phyloP scores from a whole-genome alignment of 352 stramenopile species.

The Phytopythium montanum region DNA sequence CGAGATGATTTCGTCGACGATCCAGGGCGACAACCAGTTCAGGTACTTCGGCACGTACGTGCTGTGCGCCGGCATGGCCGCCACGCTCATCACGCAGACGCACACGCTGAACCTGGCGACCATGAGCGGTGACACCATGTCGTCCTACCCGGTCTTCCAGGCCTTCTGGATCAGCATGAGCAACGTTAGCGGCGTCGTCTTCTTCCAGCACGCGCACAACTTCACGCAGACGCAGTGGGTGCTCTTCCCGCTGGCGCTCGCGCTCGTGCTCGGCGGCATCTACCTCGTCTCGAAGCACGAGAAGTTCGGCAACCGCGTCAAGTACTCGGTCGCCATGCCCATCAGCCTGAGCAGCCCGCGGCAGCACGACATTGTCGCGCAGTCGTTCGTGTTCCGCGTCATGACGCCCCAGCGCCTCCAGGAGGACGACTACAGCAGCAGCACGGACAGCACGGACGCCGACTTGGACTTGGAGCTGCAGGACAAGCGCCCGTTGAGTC shows the following conservation, averaged over 20 bases:
- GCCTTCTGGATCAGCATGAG: conserved; percentile 88
- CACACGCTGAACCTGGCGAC: conserved; percentile 84
- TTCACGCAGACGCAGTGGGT: conserved; percentile 82
- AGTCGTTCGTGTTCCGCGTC: conserved; percentile 88
- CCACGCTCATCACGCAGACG: conserved; percentile 76
- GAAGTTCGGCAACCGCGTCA: conserved; percentile 87
- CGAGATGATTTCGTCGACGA: conserved; percentile 77
- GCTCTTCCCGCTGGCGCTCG: conserved; percentile 74
- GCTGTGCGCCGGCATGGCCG: conserved; percentile 67
- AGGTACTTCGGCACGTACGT: conserved; percentile 83
- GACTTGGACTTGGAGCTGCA: conserved; percentile 27
- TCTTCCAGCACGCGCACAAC: conserved; percentile 83
- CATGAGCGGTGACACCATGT: conserved; percentile 86
- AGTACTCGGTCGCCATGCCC: conserved; percentile 87
- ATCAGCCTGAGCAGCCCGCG: conserved; percentile 82
- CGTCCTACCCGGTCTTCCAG: conserved; percentile 83
- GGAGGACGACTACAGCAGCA: conserved; percentile 56
- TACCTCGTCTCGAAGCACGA: conserved; percentile 84
- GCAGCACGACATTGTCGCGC: conserved; percentile 84
- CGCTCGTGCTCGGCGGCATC: conserved; percentile 72
- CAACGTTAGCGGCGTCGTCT: conserved; percentile 86
- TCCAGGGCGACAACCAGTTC: conserved; percentile 87
- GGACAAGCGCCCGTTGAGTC: conserved; percentile 11
- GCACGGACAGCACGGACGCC: conserved; percentile 32
- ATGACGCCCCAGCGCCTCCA: conserved; percentile 70